Evolutionary conservation across 169 alveolate genomes (phyloP).

Genomic region (Condylostoma magnum): DNA sequence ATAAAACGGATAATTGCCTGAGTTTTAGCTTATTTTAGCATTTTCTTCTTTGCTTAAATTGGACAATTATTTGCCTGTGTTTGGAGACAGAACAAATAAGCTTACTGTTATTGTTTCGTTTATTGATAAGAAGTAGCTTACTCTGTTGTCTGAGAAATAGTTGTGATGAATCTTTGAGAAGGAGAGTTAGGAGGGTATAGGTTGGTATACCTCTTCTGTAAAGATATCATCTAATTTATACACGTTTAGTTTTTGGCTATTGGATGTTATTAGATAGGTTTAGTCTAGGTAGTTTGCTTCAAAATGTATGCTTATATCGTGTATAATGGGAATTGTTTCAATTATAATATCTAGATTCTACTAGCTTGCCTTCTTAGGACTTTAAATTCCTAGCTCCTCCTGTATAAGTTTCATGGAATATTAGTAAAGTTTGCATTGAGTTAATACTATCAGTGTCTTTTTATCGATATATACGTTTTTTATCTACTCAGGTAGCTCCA

Average conservation of each 20-base stretch:
- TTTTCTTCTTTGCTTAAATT: too few relatives aligned
- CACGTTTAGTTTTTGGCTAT: neutral
- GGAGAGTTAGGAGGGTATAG: neutral
- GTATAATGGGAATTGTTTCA: neutral
- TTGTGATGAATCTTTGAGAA: neutral
- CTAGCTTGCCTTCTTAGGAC: neutral
- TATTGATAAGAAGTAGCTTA: neutral
- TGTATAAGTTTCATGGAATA: neutral
- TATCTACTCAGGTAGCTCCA: too few relatives aligned
- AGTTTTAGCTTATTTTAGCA: too few relatives aligned
- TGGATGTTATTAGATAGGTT: too few relatives aligned
- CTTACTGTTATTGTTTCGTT: neutral
- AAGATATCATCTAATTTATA: neutral
- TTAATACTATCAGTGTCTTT: too few relatives aligned
- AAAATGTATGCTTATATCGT: neutral
- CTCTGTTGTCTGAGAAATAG: conserved; percentile 6
- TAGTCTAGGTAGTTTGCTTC: too few relatives aligned
- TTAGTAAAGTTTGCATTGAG: too few relatives aligned
- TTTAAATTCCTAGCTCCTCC: neutral
- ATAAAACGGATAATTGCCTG: neutral
- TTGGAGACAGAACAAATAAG: neutral
- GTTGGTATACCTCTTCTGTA: neutral
- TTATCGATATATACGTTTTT: too few relatives aligned
- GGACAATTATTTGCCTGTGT: too few relatives aligned
- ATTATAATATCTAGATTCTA: neutral